Conservation (phyloP, 306 rosid species). For the Prunus davidiana region DNA sequence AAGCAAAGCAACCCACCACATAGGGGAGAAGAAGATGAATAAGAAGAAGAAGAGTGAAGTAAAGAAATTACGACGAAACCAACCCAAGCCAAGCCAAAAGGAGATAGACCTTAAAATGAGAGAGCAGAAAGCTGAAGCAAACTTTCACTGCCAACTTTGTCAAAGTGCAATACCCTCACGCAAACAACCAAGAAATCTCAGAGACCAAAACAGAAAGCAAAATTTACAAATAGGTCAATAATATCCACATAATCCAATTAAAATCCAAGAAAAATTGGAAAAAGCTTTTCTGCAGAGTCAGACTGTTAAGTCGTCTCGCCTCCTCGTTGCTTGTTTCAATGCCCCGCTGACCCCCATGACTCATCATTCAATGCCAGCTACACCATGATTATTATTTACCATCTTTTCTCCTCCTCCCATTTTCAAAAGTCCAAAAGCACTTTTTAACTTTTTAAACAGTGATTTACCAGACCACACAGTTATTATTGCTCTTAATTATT, state of each 20-base stretch:
- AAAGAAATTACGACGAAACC: conserved; percentile 35
- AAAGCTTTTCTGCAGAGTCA: conserved; percentile 5
- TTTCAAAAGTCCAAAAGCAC: conserved; percentile 35
- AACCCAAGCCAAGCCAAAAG: neutral
- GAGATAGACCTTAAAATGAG: neutral
- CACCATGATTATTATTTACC: conserved; percentile 21
- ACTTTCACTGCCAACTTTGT: conserved; percentile 18
- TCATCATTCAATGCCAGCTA: conserved; percentile 57
- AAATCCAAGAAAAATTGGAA: conserved; percentile 18
- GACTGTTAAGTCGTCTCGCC: neutral
- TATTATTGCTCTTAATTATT: neutral
- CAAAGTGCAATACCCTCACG: conserved; percentile 63
- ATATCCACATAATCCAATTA: neutral
- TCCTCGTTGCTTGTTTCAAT: conserved; percentile 37
- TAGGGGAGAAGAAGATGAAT: neutral
- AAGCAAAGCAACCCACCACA: conserved; percentile 24
- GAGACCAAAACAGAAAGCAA: neutral
- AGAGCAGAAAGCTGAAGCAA: neutral
- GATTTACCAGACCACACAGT: neutral
- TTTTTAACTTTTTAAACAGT: neutral
- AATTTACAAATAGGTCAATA: neutral
- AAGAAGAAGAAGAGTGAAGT: conserved; percentile 21
- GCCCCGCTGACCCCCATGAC: conserved; percentile 40
- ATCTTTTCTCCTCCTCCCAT: neutral
- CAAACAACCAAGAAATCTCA: conserved; percentile 26